Evolutionary conservation across 306 rosid species (phyloP).

Genomic region (Prunus mume): DNA sequence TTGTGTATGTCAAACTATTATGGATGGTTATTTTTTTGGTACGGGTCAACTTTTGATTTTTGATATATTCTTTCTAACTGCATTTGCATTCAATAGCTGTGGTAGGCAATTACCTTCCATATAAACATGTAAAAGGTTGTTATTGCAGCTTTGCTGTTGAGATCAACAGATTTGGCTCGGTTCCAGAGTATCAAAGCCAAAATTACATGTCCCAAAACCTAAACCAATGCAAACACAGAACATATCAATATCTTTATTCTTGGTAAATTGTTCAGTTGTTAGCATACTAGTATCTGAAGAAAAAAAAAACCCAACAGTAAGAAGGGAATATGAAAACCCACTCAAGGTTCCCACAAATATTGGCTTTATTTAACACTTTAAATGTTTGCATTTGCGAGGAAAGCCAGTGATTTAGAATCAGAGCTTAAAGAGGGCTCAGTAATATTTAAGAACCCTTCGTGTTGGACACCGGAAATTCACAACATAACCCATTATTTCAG

Average conservation of each 20-base stretch:
- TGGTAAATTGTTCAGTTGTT: conserved; percentile 9
- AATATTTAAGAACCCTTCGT: not conserved
- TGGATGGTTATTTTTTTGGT: not conserved
- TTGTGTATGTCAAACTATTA: not conserved
- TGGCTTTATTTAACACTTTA: not conserved
- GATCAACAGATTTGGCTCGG: conserved; percentile 81
- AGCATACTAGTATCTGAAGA: not conserved
- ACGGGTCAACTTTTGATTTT: not conserved
- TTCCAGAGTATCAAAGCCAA: conserved; percentile 68
- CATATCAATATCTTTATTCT: conserved; percentile 13
- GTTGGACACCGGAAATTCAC: not conserved
- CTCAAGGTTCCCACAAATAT: conserved; percentile 19
- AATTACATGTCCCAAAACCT: conserved; percentile 72
- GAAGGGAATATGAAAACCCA: not conserved
- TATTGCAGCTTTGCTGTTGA: conserved; percentile 76
- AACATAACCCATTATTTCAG: not conserved
- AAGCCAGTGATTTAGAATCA: not conserved
- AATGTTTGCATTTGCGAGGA: not conserved
- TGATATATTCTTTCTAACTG: not conserved
- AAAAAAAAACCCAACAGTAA: not conserved
- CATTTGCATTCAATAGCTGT: not conserved
- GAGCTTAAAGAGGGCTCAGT: not conserved
- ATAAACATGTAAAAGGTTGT: conserved; percentile 94
- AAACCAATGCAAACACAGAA: conserved; percentile 29
- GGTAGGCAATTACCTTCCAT: conserved; percentile 69